A percentile compares a stretch with the other conserved stretches of the same genome.
These are phyloP conservation scores for Grosmannia serpens DNA, from an alignment of 2,329 filamentous ascomycete genomes.

Conservation along the genomic window DNA sequence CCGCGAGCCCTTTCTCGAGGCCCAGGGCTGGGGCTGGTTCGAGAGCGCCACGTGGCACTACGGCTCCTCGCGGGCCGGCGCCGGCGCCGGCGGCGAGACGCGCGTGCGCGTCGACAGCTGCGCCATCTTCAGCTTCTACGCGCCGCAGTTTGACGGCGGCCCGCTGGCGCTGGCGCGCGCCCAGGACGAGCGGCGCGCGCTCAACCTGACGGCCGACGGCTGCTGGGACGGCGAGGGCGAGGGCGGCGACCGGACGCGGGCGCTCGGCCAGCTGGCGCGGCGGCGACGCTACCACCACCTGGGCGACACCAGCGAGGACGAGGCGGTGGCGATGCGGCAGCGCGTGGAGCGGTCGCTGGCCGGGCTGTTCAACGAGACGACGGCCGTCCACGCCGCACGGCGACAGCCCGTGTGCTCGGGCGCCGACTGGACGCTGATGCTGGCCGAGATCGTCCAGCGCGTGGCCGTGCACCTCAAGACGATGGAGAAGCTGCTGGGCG, in stretches of 20 bases:
- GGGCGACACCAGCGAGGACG: slow-evolving; percentile 17
- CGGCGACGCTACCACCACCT: slow-evolving; percentile 26
- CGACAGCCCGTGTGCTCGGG: slow-evolving; percentile 20
- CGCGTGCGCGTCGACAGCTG: slow-evolving; percentile 28
- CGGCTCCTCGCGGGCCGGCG: slow-evolving; percentile 24
- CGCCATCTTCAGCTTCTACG: slow-evolving; percentile 34
- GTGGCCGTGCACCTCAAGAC: slow-evolving; percentile 23
- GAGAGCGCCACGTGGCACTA: slow-evolving; percentile 30
- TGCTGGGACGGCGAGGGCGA: slow-evolving; percentile 20
- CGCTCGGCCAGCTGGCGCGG: slow-evolving; percentile 22
- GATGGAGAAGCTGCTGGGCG: slow-evolving; percentile 18
- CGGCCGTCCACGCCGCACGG: neutral
- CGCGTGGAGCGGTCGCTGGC: slow-evolving; percentile 20
- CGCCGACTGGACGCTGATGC: slow-evolving; percentile 31
- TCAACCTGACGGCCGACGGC: slow-evolving; percentile 31
- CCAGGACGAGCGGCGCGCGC: slow-evolving; percentile 19
- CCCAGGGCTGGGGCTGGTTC: slow-evolving; percentile 33
- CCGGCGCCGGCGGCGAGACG: slow-evolving; percentile 29
- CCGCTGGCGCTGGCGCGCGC: slow-evolving; percentile 17
- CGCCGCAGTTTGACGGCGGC: slow-evolving; percentile 22
- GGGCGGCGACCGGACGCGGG: slow-evolving; percentile 13
- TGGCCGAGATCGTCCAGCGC: slow-evolving; percentile 28
- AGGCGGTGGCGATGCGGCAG: slow-evolving; percentile 23
- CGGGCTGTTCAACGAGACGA: slow-evolving; percentile 12
- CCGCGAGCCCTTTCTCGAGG: slow-evolving; percentile 27